Evolutionary conservation across 306 rosid species (phyloP), one percentile per base, ranked within the genome.

Genomic region (Benincasa hispida): DNA sequence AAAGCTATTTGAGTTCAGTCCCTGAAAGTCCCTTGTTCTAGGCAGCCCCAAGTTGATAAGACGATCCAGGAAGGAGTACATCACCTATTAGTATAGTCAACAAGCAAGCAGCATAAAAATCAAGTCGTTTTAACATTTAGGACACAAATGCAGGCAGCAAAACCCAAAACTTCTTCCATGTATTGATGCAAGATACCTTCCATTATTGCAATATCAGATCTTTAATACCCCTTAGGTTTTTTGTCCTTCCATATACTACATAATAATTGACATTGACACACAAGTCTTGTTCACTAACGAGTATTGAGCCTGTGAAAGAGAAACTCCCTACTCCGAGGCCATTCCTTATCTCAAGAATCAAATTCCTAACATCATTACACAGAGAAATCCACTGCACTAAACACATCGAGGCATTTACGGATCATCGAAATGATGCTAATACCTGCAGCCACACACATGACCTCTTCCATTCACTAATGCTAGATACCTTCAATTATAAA

Each of bases 21-120:
- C 99, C 81, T 94, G 99, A 79, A 94, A 94, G 87, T 94, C 99
- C 85, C 99, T 87, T 57, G 97, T 86, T 81, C 99, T 87, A 11
- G 99, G 97, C 87, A 94, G 85, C 66, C 88, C 93, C 84, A 94
- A 86, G 89, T 94, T 94, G 78, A 94, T 79, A 13, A 91, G 85
- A 15, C 97, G 93, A 81, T 94, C 97, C 10, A 94, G 84, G 86
- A 94, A 94, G 10, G 95, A 83, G 81, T 80, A 87, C 97, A 94
- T 94, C 70, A 88, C 63, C 99, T 94, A 80, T 77, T 76, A 81
- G 75, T 70, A 39, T 39, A 67, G 80, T 82, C 69, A 59, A 79
- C 14, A 59, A 65, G 12, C 50, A 8, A 18, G 66, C 8, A 21
- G 55, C 48, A 74, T 76, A 56, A 79, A 77, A 56, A 37, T 75